A percentile compares a stretch with the other conserved stretches of the same genome.
Conservation (phyloP, 2,329 filamentous ascomycete species). For the Alternaria sp. region DNA sequence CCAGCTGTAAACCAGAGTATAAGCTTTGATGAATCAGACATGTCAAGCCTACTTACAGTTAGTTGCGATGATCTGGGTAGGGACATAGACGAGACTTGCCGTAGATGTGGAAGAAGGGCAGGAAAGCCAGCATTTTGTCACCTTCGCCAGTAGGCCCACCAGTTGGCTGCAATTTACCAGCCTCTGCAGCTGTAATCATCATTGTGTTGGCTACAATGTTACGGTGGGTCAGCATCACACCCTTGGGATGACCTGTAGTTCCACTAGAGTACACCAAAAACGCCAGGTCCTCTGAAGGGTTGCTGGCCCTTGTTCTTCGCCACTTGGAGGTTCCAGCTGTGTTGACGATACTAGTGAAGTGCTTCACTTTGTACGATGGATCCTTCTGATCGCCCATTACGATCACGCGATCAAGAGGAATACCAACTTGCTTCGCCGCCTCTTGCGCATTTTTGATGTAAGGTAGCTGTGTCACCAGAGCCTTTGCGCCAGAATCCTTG, state of each 20-base stretch:
- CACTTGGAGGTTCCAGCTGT: conserved; percentile 67
- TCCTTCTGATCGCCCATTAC: conserved; percentile 76
- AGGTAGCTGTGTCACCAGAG: conserved; percentile 74
- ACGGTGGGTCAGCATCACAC: conserved; percentile 82
- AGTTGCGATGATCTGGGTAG: not conserved
- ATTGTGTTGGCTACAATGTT: conserved; percentile 80
- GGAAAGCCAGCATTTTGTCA: conserved; percentile 78
- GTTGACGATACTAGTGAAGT: conserved; percentile 76
- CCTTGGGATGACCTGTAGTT: conserved; percentile 90
- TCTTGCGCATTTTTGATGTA: conserved; percentile 70
- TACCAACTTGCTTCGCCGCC: conserved; percentile 74
- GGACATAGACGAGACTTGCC: conserved; percentile 59
- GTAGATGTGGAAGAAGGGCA: conserved; percentile 94
- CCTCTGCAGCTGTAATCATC: conserved; percentile 54
- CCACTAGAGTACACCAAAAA: conserved; percentile 90
- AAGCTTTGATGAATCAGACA: conserved; percentile 74
- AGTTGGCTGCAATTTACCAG: conserved; percentile 63
- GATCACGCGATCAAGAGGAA: conserved; percentile 76
- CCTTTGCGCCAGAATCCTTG: conserved; percentile 77
- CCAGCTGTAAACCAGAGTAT: conserved; percentile 69
- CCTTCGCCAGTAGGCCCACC: conserved; percentile 68
- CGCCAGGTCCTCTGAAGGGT: conserved; percentile 75
- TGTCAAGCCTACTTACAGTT: conserved; percentile 64
- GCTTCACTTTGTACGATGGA: conserved; percentile 66
- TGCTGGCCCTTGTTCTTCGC: conserved; percentile 65